Percentiles rank a stretch among this genome's conserved stretches.
Conservation (phyloP, 805 yeast genomes). For the Yarrowia alimentaria region DNA sequence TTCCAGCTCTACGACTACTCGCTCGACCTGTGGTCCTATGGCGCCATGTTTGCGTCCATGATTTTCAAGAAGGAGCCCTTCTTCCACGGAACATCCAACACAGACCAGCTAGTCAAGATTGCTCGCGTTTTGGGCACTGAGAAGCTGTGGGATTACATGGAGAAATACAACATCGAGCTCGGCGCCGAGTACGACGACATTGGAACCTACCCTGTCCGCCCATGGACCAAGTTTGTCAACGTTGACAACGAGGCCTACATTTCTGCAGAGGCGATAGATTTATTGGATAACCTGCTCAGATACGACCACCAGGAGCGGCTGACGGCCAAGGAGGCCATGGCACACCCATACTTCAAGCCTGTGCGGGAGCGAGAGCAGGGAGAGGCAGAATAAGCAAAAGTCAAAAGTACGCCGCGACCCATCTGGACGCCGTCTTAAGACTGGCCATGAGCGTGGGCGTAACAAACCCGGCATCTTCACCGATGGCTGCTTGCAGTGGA, state of each 20-base stretch:
- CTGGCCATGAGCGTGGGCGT: too few species aligned
- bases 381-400: constrained; percentile 9
- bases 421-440: too few species aligned
- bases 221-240: constrained; percentile 79
- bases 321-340: constrained; percentile 87
- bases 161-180: constrained; percentile 67
- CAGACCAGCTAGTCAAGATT: constrained; percentile 87
- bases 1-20: constrained; percentile 88
- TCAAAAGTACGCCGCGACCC: too few species aligned
- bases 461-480: too few species aligned
- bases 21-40: constrained; percentile 89
- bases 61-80: constrained; percentile 89
- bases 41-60: constrained; percentile 89
- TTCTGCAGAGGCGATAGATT: constrained; percentile 70
- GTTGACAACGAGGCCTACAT: constrained; percentile 66
- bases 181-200: constrained; percentile 76
- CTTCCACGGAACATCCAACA: constrained; percentile 86
- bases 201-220: constrained; percentile 70
- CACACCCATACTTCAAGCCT: constrained; percentile 61
- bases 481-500: too few species aligned
- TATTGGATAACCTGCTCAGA: constrained; percentile 68
- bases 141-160: constrained; percentile 63
- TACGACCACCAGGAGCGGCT: constrained; percentile 86
- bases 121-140: constrained; percentile 86
- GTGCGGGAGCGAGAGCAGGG: constrained; percentile 30